Evolutionary conservation across 352 stramenopile species (phyloP), one percentile per base, ranked within the genome.

Genomic region (Blastocystis sp.): DNA sequence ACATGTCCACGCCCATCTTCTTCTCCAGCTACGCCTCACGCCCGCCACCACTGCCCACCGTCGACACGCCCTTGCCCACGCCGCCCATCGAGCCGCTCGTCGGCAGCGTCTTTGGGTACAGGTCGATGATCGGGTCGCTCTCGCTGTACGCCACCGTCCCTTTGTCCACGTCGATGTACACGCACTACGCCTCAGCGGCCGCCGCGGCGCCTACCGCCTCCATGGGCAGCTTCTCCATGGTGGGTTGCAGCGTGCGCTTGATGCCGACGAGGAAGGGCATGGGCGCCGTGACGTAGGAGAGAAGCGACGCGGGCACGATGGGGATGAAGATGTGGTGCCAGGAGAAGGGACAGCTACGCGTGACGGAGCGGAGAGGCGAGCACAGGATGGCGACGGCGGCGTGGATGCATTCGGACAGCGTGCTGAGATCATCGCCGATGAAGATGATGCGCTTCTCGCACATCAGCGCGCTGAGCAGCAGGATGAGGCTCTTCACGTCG

Each of bases 371-470:
- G 24, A 17, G 42, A 64, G 19, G n/a, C 21, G 17, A 34, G 21
- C 57, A 79, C 64, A 88, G 45, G 19, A 88, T 88, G 24, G 78
- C 78, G 10, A 88, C 78, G 24, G 78, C 78, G 68, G 78, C 78
- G 45, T 88, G 78, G 34, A 88, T 88, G 54, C 64, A 79, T 24
- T 88, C 78, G 2, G 78, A 88, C 45, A 88, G 68, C 28, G 57
- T 61, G 38, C n/a, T 68, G n/a, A 88, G 78, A 21, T 79, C 48
- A 40, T 88, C 68, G 54, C 64, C 64, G 57, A 88, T 79, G 68
- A 88, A 88, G n/a, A 88, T 88, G 57, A 88, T 88, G 54, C 78
- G 57, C 61, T 88, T 88, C 68, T 88, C 78, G 60, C 78, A 88
- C 78, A 88, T 88, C 21, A 88, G 60, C 10, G 78, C 57, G 45